A percentile compares a stretch with the other conserved stretches of the same genome.
Evolutionary conservation across 768 basidiomycete genomes (phyloP).

Genomic region (Hortiboletus flavorubellus): DNA sequence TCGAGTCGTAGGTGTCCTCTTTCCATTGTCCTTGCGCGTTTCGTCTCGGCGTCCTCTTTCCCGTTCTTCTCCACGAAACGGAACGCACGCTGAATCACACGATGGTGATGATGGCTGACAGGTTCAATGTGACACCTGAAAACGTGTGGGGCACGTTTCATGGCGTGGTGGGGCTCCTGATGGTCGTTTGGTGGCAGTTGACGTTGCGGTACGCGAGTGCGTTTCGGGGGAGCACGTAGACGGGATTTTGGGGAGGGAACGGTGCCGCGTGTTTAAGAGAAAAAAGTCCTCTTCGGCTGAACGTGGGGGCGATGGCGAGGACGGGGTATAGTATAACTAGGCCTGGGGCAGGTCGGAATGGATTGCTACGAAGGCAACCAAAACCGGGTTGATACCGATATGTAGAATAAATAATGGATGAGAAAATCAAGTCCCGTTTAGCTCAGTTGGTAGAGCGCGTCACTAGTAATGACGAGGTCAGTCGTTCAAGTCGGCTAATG

Average conservation of each 20-base stretch:
- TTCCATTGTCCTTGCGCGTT: too few relatives aligned
- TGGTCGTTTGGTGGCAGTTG: constrained; percentile 81
- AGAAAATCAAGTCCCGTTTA: constrained; percentile 28
- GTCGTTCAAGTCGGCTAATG: constrained; percentile 43
- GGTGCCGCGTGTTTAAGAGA: too few relatives aligned
- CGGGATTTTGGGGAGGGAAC: too few relatives aligned
- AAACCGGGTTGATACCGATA: neutral
- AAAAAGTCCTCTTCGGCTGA: too few relatives aligned
- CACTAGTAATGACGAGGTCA: constrained; percentile 47
- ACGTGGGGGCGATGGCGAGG: too few relatives aligned
- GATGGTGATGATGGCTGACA: neutral
- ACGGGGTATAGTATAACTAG: too few relatives aligned
- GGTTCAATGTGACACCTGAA: constrained; percentile 62
- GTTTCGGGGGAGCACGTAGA: constrained; percentile 25
- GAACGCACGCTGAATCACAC: too few relatives aligned
- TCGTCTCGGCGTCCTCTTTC: too few relatives aligned
- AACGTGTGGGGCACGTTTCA: constrained; percentile 68
- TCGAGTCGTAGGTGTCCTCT: constrained; percentile 52
- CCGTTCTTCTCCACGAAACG: too few relatives aligned
- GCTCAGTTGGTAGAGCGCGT: constrained; percentile 51
- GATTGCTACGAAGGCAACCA: neutral
- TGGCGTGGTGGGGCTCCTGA: constrained; percentile 65
- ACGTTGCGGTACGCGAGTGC: constrained; percentile 54
- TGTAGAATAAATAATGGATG: neutral
- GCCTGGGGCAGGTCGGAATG: neutral